These are phyloP conservation scores for Laetiporus sulphureus DNA, from an alignment of 1,284 basidiomycete species.

Conservation along the genomic window DNA sequence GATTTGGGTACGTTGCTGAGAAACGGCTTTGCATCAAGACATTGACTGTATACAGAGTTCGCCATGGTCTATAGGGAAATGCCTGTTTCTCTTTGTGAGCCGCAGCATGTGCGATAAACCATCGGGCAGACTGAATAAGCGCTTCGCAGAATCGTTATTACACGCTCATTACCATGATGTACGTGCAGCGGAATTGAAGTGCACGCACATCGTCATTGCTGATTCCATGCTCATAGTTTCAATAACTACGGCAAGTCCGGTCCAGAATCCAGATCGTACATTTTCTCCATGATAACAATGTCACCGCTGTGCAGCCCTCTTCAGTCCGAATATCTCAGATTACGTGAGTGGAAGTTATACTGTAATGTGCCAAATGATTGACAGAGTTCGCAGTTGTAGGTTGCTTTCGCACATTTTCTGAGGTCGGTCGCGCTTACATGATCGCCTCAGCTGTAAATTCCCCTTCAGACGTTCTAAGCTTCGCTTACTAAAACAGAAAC, in stretches of 20 bases:
- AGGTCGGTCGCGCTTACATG: background rate
- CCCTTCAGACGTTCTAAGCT: background rate
- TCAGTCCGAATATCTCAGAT: slow-evolving; percentile 24
- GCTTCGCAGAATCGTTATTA: slow-evolving; percentile 50
- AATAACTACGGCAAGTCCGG: slow-evolving; percentile 45
- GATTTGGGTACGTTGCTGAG: slow-evolving; percentile 40
- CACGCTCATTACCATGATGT: slow-evolving; percentile 42
- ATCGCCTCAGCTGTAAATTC: slow-evolving; percentile 15
- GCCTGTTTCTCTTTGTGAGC: slow-evolving; percentile 43
- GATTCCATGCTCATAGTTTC: slow-evolving; percentile 32
- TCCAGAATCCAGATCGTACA: too few species aligned
- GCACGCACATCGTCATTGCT: background rate
- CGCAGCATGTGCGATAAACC: background rate
- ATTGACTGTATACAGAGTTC: slow-evolving; percentile 29
- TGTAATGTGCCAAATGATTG: too few species aligned
- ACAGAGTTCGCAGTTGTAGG: slow-evolving; percentile 26
- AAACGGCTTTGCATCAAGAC: background rate
- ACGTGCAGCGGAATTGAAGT: slow-evolving; percentile 16
- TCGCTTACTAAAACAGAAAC: background rate
- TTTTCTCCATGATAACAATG: too few species aligned
- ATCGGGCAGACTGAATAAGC: background rate
- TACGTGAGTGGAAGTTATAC: slow-evolving; percentile 26
- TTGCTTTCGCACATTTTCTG: slow-evolving; percentile 2
- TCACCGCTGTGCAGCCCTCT: slow-evolving; percentile 34
- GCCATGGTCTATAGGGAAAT: slow-evolving; percentile 45